A percentile compares a stretch with the other conserved stretches of the same genome.
Evolutionary conservation across 176 grass and related monocot genomes (phyloP).

Genomic region (Juncus inflexus): DNA sequence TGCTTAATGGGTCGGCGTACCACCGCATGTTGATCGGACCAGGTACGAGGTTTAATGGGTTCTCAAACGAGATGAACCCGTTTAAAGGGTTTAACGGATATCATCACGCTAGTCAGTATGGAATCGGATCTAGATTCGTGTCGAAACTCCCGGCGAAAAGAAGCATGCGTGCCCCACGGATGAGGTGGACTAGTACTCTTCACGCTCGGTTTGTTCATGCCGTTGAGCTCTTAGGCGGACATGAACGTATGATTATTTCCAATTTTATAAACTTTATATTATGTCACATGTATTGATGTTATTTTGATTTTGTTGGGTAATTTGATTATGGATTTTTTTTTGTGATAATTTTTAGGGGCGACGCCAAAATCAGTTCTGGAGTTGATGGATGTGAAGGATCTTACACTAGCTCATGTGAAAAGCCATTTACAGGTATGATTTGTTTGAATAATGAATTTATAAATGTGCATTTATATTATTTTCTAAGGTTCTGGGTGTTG

Average conservation of each 20-base stretch:
- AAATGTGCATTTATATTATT: slow-evolving; percentile 5
- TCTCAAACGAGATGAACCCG: slow-evolving; percentile 58
- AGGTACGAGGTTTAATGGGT: slow-evolving; percentile 56
- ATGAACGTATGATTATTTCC: slow-evolving; percentile 63
- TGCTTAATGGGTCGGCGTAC: slow-evolving; percentile 30
- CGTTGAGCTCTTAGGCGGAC: slow-evolving; percentile 93
- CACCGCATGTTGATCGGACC: slow-evolving; percentile 67
- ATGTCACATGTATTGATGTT: background rate
- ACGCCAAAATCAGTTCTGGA: slow-evolving; percentile 98
- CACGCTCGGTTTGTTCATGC: slow-evolving; percentile 94
- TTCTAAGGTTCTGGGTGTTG: background rate
- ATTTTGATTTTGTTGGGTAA: background rate
- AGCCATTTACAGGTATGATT: slow-evolving; percentile 94
- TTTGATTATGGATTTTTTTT: slow-evolving; percentile 10
- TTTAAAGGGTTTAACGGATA: slow-evolving; percentile 43
- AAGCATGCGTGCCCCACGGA: slow-evolving; percentile 89
- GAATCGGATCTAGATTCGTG: slow-evolving; percentile 67
- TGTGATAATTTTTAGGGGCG: slow-evolving; percentile 47
- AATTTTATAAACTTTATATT: background rate
- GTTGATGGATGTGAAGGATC: slow-evolving; percentile 99
- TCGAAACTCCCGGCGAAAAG: slow-evolving; percentile 78
- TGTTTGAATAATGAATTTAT: background rate
- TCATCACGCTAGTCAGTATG: slow-evolving; percentile 47
- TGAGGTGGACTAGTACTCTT: slow-evolving; percentile 97
- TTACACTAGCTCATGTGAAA: slow-evolving; percentile 99